These are phyloP conservation scores for Puccinia polysora DNA, from an alignment of 1,284 basidiomycete species.

Conservation along the genomic window DNA sequence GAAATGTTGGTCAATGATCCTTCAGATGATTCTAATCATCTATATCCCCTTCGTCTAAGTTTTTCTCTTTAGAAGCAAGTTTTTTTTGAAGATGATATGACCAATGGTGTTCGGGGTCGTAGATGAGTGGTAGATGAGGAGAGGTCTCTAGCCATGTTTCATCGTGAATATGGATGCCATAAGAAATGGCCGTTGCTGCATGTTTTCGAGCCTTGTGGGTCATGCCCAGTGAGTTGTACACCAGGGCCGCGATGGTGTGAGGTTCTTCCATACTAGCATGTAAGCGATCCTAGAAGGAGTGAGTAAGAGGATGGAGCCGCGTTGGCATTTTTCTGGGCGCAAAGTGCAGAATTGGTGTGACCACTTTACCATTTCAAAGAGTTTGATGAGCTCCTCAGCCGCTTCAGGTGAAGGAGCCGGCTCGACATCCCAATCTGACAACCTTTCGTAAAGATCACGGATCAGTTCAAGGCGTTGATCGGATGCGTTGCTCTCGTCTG, in stretches of 20 bases:
- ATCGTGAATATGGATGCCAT: conserved; percentile 1
- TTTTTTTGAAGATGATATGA: conserved; percentile 7
- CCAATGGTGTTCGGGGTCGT: conserved; percentile 23
- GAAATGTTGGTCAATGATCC: too few species aligned
- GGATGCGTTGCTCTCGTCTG: conserved; percentile 2
- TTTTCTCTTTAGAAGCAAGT: neutral
- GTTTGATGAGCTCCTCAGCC: conserved; percentile 6
- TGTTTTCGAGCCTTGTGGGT: conserved; percentile 16
- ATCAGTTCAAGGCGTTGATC: conserved; percentile 14
- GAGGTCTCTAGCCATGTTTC: conserved; percentile 2
- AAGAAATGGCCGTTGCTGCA: conserved; percentile 9
- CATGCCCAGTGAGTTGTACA: conserved; percentile 17
- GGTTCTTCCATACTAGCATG: conserved; percentile 15
- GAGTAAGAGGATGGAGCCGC: too few species aligned
- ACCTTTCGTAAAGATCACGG: neutral
- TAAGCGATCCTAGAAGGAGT: conserved; percentile 27
- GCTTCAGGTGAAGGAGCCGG: neutral
- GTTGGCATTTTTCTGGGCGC: too few species aligned
- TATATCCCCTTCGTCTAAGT: too few species aligned
- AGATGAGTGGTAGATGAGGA: conserved; percentile 3
- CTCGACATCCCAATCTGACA: conserved; percentile 16
- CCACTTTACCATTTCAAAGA: conserved; percentile 24
- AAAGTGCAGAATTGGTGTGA: too few species aligned
- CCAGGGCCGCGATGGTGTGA: conserved; percentile 18
- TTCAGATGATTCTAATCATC: too few species aligned